Base-by-base conservation (phyloP, 257 asterid genomes). In the Verbena officinalis region DNA sequence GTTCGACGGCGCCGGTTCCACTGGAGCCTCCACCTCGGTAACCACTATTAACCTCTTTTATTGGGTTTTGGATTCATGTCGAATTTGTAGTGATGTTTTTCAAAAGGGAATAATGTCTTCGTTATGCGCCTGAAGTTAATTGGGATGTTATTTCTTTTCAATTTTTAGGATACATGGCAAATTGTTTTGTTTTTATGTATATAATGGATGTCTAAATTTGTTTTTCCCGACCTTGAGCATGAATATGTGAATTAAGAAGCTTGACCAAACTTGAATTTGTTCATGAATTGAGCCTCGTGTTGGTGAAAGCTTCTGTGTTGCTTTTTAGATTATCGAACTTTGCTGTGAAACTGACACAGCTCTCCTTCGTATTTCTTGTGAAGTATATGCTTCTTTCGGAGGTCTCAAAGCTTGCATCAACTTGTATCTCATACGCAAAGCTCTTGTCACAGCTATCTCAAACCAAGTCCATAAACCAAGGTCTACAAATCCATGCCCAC, bases 401-500 rank as follows among this genome's bases (percentile, higher is more conserved):
- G 17, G 30, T 24, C 30, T 48, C 69, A 24, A 64, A 65, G 57
- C 54, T 67, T 16, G 58, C 72, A 38, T 73, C 75, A 30, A 50
- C 75, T 65, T 42, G 34, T 15, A 54, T 75, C 63, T 77, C 92
- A 71, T 84, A 72, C 78, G 63, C 87, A 36, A 84, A 84, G 71
- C 80, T 83, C 54, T 72, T 89, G 67, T 64, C 80, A 11, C 77
- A 81, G 70, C 78, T 84, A 21, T 71, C 76, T 65, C 74, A 56
- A 44, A 71, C 78, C 62, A 86, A 78, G 71, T 75, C 83, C 23
- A 67, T 83, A 64, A 62, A 48, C 21, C 73, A 81, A 12, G 94
- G 91, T 23, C 80, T 81, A 36, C 87, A 77, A 71, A 64, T 86
- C 74, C 97, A 89, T 59, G 87, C 83, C 39, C 86, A 76, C 44